These are phyloP conservation scores for Kwoniella mangroviensis DNA, from an alignment of 768 basidiomycete genomes.

Conservation along the genomic window DNA sequence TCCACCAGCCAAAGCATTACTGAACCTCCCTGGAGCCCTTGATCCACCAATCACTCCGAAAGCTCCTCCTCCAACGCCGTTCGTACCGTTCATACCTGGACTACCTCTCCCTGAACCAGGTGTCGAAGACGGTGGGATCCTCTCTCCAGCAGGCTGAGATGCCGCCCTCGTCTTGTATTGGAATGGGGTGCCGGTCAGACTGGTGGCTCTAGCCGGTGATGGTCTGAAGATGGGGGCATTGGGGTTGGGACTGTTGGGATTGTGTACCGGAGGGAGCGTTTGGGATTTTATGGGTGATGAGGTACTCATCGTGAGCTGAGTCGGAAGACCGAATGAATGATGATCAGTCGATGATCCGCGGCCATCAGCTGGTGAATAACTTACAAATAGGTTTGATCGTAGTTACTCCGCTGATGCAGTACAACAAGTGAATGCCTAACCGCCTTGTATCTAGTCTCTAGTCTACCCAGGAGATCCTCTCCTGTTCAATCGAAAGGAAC, in stretches of 20 bases:
- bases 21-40: conserved; percentile 40
- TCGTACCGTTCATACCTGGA: conserved; percentile 30
- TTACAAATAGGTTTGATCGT: background rate
- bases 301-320: conserved; percentile 7
- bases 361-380: background rate
- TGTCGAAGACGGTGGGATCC: conserved; percentile 33
- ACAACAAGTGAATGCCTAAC: too few relatives aligned
- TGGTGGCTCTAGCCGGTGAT: conserved; percentile 35
- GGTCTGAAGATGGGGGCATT: conserved; percentile 40
- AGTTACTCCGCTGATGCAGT: background rate
- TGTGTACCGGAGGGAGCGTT: conserved; percentile 11
- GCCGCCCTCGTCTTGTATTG: conserved; percentile 44
- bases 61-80: conserved; percentile 15
- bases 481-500: background rate
- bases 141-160: conserved; percentile 50
- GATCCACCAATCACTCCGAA: conserved; percentile 53
- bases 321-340: background rate
- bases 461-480: background rate
- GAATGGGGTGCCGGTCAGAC: conserved; percentile 26
- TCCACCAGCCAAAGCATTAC: conserved; percentile 23
- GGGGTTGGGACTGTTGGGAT: conserved; percentile 26
- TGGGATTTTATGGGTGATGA: conserved; percentile 6
- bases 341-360: background rate
- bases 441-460: too few relatives aligned
- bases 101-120: conserved; percentile 39